Evolutionary conservation across 176 grass and related monocot species (phyloP).

Genomic region (Tillandsia leiboldiana): DNA sequence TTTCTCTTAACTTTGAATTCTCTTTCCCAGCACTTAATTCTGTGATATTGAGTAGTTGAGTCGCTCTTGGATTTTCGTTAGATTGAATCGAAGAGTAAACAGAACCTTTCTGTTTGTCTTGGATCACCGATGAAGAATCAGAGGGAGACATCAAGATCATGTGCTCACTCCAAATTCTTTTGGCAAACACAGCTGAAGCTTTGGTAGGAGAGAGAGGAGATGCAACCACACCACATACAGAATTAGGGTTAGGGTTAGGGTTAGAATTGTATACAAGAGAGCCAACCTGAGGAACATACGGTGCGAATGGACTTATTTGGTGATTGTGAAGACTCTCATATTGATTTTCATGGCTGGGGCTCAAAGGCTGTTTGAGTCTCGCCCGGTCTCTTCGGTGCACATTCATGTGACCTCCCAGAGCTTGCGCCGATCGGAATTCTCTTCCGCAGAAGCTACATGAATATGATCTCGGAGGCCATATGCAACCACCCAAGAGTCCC

Average conservation of each 20-base stretch:
- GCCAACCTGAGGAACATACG: slow-evolving; percentile 19
- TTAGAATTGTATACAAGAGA: slow-evolving; percentile 21
- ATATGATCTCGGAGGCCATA: slow-evolving; percentile 91
- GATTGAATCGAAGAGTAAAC: slow-evolving; percentile 9
- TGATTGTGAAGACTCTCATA: background rate
- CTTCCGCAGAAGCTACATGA: slow-evolving; percentile 75
- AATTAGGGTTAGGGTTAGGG: slow-evolving; percentile 36
- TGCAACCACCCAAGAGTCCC: slow-evolving; percentile 39
- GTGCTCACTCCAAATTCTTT: slow-evolving; percentile 30
- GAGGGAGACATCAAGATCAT: slow-evolving; percentile 24
- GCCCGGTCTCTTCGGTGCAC: slow-evolving; percentile 80
- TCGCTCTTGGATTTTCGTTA: slow-evolving; percentile 12
- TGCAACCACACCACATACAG: slow-evolving; percentile 26
- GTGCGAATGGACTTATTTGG: slow-evolving; percentile 3
- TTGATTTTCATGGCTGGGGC: background rate
- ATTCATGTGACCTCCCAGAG: slow-evolving; percentile 98
- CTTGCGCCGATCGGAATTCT: slow-evolving; percentile 89
- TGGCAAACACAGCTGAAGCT: slow-evolving; percentile 15
- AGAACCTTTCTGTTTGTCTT: slow-evolving; percentile 19
- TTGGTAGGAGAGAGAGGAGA: slow-evolving; percentile 16
- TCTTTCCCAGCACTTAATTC: slow-evolving; percentile 23
- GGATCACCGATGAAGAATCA: background rate
- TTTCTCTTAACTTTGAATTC: slow-evolving; percentile 16
- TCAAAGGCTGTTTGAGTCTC: slow-evolving; percentile 33
- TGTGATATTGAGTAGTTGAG: slow-evolving; percentile 4